Evolutionary conservation across 2,329 filamentous ascomycete species (phyloP), one percentile per base, ranked within the genome.

Genomic region (Trichoderma afroharzianum): DNA sequence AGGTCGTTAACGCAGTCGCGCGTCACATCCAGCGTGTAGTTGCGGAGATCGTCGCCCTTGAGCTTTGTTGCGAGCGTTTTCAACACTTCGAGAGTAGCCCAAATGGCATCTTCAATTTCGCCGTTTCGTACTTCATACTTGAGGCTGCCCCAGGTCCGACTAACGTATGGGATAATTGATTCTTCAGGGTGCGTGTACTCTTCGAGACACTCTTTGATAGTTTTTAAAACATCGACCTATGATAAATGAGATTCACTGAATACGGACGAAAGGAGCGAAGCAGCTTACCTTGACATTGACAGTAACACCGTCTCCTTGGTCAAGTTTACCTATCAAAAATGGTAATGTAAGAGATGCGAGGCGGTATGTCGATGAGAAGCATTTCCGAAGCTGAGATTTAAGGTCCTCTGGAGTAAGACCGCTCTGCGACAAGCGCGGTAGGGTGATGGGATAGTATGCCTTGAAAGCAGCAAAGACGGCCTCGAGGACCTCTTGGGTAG

Each of bases 71-170:
- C 81, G 3, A 89, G 81, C 11, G 85, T 81, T 39, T 84, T 83
- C 67, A 90, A 83, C 4, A 88, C 86, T 59, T 85, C 85, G 18
- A 90, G 79, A 1, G 88, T 89, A 3, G 85, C 85, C 76, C 88
- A 85, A 15, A 89, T 86, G 1, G 84, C 85, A 73, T 89, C 88
- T 72, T 86, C 84, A 9, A 88, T 83, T 72, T 90, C 88, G 14
- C 88, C 88, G 68, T 90, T 89, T 39, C 88, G 85, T 14, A 90
- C 88, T 74, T 90, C 88, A 72, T 88, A 90, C 76, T 90, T 90
- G 61, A 90, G 84, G n/a, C 87, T 87, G 33, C 82, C 82, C 88
- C 88, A 90, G 61, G 89, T 84, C 58, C 85, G 83, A 63, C 84
- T 81, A 21, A 83, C 80, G 63, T 86, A 84, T 0, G 88, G 87